A percentile compares a stretch with the other conserved stretches of the same genome.
Conservation (phyloP, 1,139 yeast species). For the Diutina scorzettiae region DNA sequence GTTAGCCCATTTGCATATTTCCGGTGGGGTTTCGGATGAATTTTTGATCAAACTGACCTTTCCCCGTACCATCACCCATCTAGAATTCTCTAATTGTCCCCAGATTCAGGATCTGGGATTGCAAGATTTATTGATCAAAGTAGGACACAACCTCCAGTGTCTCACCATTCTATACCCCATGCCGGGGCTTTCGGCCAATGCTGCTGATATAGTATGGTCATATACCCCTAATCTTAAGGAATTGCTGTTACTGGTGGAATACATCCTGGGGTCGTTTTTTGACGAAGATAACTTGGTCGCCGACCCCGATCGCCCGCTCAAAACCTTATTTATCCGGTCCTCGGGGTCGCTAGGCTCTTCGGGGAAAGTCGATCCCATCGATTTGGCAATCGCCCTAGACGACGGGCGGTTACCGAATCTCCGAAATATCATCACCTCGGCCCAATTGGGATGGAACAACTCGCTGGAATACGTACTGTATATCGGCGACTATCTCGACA, state of each 20-base stretch:
- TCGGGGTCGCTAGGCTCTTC: constrained; percentile 85
- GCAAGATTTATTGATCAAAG: constrained; percentile 42
- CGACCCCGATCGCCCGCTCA: constrained; percentile 43
- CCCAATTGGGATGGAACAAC: constrained; percentile 83
- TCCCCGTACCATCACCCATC: constrained; percentile 56
- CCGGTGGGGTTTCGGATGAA: constrained; percentile 83
- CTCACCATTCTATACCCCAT: constrained; percentile 74
- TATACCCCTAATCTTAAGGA: constrained; percentile 62
- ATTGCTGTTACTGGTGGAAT: constrained; percentile 69
- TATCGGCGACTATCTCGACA: constrained; percentile 28
- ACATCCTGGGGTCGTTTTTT: constrained; percentile 55
- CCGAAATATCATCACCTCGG: constrained; percentile 52
- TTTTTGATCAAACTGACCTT: constrained; percentile 56
- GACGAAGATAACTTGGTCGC: constrained; percentile 39
- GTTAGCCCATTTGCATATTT: constrained; percentile 56
- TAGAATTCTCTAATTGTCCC: constrained; percentile 87
- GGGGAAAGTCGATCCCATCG: constrained; percentile 75
- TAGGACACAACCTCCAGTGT: constrained; percentile 53
- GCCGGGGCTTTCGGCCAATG: constrained; percentile 62
- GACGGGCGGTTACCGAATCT: constrained; percentile 67
- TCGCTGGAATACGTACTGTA: constrained; percentile 49
- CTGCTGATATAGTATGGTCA: constrained; percentile 61
- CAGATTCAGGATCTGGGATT: constrained; percentile 50
- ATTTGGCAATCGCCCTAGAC: constrained; percentile 70
- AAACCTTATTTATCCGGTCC: constrained; percentile 59